Evolutionary conservation across 2,329 filamentous ascomycete genomes (phyloP).

Genomic region (Parastagonospora nodorum): DNA sequence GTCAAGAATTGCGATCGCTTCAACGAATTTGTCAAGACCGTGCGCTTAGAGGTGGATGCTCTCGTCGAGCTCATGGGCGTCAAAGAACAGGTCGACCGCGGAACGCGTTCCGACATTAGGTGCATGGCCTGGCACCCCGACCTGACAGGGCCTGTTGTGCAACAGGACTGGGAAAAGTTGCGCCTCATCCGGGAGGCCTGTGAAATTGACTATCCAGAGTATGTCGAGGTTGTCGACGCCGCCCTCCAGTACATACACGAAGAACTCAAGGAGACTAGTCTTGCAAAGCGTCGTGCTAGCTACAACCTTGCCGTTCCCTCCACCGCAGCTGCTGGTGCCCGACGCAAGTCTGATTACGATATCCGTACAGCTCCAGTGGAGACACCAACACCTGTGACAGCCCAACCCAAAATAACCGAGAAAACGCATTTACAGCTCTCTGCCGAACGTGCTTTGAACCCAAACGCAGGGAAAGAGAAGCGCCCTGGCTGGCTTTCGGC

Average conservation of each 20-base stretch:
- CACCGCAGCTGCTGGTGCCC: constrained; percentile 13
- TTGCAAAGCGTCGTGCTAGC: constrained; percentile 22
- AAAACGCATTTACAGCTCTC: constrained; percentile 31
- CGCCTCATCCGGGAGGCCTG: constrained; percentile 51
- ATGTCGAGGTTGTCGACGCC: constrained; percentile 48
- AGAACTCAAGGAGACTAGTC: constrained; percentile 34
- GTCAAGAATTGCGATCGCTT: constrained; percentile 50
- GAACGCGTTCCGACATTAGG: constrained; percentile 52
- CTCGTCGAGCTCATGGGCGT: constrained; percentile 51
- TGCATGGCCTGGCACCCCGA: constrained; percentile 57
- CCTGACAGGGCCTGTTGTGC: constrained; percentile 37
- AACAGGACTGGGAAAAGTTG: constrained; percentile 49
- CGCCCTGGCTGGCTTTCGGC: constrained; percentile 35
- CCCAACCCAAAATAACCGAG: constrained; percentile 2
- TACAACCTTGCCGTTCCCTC: constrained; percentile 14
- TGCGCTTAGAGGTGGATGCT: constrained; percentile 51
- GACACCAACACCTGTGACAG: not conserved
- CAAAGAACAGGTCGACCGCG: constrained; percentile 51
- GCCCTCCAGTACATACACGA: constrained; percentile 52
- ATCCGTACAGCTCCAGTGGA: constrained; percentile 15
- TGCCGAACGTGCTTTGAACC: constrained; percentile 23
- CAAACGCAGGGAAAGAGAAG: constrained; percentile 30
- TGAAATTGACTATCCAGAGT: constrained; percentile 51
- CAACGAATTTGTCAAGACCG: constrained; percentile 47
- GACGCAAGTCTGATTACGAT: constrained; percentile 31